Percentiles rank a stretch among this genome's conserved stretches.
Evolutionary conservation across 192 early-diverging fungal species (phyloP).

Genomic region (Endogone sp.): DNA sequence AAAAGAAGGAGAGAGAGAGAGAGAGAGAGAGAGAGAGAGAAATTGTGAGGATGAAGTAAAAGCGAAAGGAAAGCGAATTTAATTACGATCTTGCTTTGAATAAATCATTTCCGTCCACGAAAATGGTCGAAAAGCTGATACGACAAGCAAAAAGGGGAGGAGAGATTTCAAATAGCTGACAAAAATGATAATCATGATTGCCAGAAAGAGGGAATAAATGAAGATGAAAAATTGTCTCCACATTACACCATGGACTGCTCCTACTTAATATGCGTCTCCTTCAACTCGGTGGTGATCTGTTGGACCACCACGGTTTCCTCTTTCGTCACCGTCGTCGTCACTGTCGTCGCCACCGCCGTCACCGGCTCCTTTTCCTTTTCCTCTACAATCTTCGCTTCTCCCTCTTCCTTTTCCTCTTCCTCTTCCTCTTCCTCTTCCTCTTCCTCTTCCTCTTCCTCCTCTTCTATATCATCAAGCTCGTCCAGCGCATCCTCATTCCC

Average conservation of each 20-base stretch:
- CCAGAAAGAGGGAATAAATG: background rate
- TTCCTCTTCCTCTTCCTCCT: conserved; percentile 67
- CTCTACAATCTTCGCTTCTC: conserved; percentile 15
- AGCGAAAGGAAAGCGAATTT: too few relatives aligned
- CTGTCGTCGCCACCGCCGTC: conserved; percentile 4
- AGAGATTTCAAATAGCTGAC: too few relatives aligned
- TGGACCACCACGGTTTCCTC: background rate
- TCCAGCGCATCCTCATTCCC: conserved; percentile 79
- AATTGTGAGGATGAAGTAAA: too few relatives aligned
- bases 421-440: conserved; percentile 57
- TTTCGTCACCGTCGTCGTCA: conserved; percentile 16
- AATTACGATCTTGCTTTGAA: too few relatives aligned
- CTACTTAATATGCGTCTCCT: background rate
- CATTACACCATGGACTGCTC: background rate
- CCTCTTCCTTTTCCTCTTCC: conserved; percentile 44
- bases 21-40: too few relatives aligned
- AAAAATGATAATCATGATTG: background rate
- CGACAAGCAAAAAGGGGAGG: background rate
- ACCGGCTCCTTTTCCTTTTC: conserved; percentile 18
- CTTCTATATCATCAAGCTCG: conserved; percentile 96
- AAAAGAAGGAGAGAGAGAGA: too few relatives aligned
- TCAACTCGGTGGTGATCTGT: too few relatives aligned
- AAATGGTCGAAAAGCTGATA: background rate
- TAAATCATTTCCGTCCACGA: too few relatives aligned
- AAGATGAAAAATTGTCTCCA: background rate